Evolutionary conservation across 2,329 filamentous ascomycete genomes (phyloP), one percentile per base, ranked within the genome.

Genomic region (Exophiala bonariae): DNA sequence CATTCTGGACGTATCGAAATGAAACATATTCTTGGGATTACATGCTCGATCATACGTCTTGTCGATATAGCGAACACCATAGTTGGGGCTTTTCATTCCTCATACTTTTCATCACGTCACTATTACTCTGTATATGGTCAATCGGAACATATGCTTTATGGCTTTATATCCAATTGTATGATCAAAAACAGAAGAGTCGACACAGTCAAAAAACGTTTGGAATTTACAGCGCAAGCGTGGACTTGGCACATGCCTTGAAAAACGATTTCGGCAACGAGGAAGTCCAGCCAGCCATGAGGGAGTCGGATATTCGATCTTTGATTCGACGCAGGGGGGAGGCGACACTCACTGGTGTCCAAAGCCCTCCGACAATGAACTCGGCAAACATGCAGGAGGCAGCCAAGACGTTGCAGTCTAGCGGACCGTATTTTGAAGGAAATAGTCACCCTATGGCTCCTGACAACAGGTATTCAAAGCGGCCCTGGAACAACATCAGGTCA

Each of bases 81-180:
- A 41, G 62, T 41, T 70, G 65, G 66, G 66, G 67, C 6, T 68
- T 68, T 51, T 64, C 63, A 1, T 63, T 64, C 17, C 60, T 66
- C 49, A 54, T 68, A 3, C 54, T 62, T 1, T 61, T 58, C 3
- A 41, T 66, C 4, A 62, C 67, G 7, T 49, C 66, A 4, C 59
- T 69, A 35, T 30, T 64, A 0, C 61, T 68, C 9, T 50, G 61
- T 4, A 41, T 53, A 6, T 69, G 66, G 66, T 47, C 55, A 3
- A 5, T 63, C 1, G 58, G 55, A 28, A 66, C 68, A 57, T 69
- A 66, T 39, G 45, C 56, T 3, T 35, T 69, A 3, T 70, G 67
- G 66, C 57, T 64, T 20, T 61, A 69, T 26, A 59, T 65, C 4
- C 59, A 64, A 39, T 55, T 59, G 22, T 56, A 47, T 7, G 62